Conservation (phyloP, 352 stramenopile species). For the Globisporangium nagaii region DNA sequence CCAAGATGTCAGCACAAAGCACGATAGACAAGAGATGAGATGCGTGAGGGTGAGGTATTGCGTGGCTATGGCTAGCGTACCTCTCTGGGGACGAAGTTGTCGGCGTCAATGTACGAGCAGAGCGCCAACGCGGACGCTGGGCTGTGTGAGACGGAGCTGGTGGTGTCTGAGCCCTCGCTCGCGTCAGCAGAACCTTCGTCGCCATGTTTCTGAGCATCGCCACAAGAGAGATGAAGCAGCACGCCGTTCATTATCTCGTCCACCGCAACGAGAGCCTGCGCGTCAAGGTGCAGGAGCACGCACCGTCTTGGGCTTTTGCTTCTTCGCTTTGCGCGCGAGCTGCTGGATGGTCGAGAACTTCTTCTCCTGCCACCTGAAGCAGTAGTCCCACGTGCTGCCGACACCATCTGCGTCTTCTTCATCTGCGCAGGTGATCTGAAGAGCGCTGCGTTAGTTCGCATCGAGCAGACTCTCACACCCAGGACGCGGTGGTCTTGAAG, state of each 20-base stretch:
- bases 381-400: constrained; percentile 34
- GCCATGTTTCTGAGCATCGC: no score
- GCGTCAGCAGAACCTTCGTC: constrained; percentile 1
- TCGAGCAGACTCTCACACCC: background rate
- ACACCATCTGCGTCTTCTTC: constrained; percentile 10
- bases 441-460: background rate
- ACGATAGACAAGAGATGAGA: background rate
- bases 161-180: constrained; percentile 8
- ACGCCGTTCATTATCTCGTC: no score
- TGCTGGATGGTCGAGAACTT: constrained; percentile 16
- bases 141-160: background rate
- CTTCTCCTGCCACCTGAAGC: constrained; percentile 57
- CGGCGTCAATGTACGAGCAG: constrained; percentile 40
- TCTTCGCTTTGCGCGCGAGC: background rate
- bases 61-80: constrained; percentile 4
- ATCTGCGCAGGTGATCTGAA: constrained; percentile 1
- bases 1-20: no score
- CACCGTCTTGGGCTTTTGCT: constrained; percentile 16
- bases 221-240: no score
- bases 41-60: background rate
- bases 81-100: constrained; percentile 37
- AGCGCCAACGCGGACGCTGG: background rate
- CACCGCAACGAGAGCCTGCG: no score
- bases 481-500: background rate
- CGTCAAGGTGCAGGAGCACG: no score